phyloP scores from a whole-genome alignment of 2,329 filamentous ascomycete species.

The Sclerotinia nivalis region DNA sequence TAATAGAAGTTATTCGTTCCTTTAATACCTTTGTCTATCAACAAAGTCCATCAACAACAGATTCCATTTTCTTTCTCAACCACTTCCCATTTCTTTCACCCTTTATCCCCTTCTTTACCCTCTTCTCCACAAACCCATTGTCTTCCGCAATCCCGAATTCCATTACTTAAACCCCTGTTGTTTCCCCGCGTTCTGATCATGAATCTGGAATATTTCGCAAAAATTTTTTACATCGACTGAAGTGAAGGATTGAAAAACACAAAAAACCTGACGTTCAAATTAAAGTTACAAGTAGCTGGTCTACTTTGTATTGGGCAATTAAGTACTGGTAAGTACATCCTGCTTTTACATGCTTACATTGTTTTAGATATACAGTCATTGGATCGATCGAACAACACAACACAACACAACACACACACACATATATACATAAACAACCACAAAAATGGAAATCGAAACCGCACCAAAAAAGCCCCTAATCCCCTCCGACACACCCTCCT shows the following conservation, averaged over 20 bases:
- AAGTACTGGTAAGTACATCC: slow-evolving; percentile 6
- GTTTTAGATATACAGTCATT: not conserved
- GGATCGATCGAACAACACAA: not conserved
- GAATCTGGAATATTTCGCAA: not conserved
- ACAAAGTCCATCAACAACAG: not conserved
- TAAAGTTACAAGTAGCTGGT: not conserved
- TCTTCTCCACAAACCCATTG: not conserved
- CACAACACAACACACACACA: not conserved
- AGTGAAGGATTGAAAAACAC: not conserved
- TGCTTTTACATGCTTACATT: not conserved
- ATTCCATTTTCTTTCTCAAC: no score
- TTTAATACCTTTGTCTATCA: not conserved
- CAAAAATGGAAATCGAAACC: not conserved
- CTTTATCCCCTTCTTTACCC: not conserved
- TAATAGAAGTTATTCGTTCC: not conserved
- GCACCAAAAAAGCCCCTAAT: not conserved
- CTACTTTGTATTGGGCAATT: not conserved
- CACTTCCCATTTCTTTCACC: not conserved
- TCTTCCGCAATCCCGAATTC: not conserved
- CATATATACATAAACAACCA: not conserved
- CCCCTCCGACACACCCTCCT: slow-evolving; percentile 25
- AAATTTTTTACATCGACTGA: not conserved
- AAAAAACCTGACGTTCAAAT: no score
- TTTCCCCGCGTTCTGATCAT: no score
- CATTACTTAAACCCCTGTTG: not conserved